Evolutionary conservation across 441 rosid genomes (phyloP).

Genomic region (Adansonia madagascariensis): DNA sequence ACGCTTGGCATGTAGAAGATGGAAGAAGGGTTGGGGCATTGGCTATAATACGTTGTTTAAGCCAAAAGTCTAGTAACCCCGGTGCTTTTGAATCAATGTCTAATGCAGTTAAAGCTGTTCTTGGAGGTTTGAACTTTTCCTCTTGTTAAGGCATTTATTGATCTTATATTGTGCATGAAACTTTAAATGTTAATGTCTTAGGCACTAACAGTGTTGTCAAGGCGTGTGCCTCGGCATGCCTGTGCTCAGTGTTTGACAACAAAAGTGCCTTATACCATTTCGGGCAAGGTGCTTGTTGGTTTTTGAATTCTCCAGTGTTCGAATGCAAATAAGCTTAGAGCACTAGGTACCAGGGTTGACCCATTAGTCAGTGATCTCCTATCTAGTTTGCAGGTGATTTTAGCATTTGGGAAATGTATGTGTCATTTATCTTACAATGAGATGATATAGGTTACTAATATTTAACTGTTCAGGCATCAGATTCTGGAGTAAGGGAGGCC

Average conservation of each 20-base stretch:
- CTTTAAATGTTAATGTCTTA: not conserved
- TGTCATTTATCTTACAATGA: constrained; percentile 20
- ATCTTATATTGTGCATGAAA: constrained; percentile 12
- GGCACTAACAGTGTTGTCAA: too few relatives aligned
- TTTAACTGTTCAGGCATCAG: constrained; percentile 61
- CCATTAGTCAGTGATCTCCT: constrained; percentile 89
- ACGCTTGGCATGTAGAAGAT: constrained; percentile 93
- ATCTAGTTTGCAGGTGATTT: constrained; percentile 82
- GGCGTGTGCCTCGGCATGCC: too few relatives aligned
- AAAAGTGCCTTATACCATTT: too few relatives aligned
- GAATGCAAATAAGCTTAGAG: constrained; percentile 89
- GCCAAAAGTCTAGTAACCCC: constrained; percentile 92
- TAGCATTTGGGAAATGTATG: constrained; percentile 11
- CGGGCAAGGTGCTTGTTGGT: constrained; percentile 12
- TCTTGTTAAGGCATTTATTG: constrained; percentile 16
- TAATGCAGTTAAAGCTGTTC: constrained; percentile 68
- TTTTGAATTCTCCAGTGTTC: constrained; percentile 24
- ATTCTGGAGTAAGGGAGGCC: constrained; percentile 86
- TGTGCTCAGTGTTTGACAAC: too few relatives aligned
- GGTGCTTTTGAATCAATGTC: constrained; percentile 90
- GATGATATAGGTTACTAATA: constrained; percentile 14
- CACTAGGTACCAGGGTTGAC: constrained; percentile 93
- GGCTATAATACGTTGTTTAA: constrained; percentile 65
- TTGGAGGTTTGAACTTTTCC: constrained; percentile 72
- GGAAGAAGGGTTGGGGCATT: constrained; percentile 81